Percentiles rank a stretch among this genome's conserved stretches.
Evolutionary conservation across 1,284 basidiomycete genomes (phyloP).

Genomic region (Naganishia sp.): DNA sequence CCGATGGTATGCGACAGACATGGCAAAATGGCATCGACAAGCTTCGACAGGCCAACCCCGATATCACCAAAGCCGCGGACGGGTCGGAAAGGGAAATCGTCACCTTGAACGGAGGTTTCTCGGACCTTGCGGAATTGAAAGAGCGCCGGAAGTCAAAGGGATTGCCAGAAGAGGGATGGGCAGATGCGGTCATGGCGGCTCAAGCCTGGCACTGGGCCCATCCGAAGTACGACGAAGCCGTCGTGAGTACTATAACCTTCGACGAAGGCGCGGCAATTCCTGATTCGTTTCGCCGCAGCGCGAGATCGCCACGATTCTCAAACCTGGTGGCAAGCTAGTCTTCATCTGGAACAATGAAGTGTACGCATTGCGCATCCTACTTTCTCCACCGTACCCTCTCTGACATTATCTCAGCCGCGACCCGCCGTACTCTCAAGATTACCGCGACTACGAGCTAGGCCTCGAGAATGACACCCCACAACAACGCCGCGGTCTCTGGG

Average conservation of each 20-base stretch:
- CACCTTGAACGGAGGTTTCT: conserved; percentile 52
- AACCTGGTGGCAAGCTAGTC: conserved; percentile 46
- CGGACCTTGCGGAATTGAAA: conserved; percentile 43
- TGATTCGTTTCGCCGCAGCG: conserved; percentile 39
- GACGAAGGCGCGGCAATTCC: conserved; percentile 1
- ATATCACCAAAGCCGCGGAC: conserved; percentile 5
- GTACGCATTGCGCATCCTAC: background rate
- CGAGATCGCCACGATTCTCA: conserved; percentile 52
- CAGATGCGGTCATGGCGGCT: conserved; percentile 52
- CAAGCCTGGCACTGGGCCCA: conserved; percentile 54
- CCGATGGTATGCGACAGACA: conserved; percentile 52
- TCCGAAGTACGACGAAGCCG: conserved; percentile 47
- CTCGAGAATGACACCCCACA: conserved; percentile 48
- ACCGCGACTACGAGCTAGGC: conserved; percentile 43
- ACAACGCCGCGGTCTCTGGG: conserved; percentile 41
- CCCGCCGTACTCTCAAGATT: conserved; percentile 35
- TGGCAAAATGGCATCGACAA: conserved; percentile 41
- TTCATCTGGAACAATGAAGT: conserved; percentile 54
- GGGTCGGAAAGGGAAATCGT: conserved; percentile 25
- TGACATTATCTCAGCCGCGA: conserved; percentile 18
- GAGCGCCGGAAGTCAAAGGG: conserved; percentile 36
- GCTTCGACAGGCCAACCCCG: conserved; percentile 16
- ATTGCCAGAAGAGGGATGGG: conserved; percentile 34
- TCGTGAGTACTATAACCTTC: conserved; percentile 40
- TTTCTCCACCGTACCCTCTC: background rate